Base-by-base conservation (phyloP, 352 stramenopile genomes). In the Aphanomyces stellatus region DNA sequence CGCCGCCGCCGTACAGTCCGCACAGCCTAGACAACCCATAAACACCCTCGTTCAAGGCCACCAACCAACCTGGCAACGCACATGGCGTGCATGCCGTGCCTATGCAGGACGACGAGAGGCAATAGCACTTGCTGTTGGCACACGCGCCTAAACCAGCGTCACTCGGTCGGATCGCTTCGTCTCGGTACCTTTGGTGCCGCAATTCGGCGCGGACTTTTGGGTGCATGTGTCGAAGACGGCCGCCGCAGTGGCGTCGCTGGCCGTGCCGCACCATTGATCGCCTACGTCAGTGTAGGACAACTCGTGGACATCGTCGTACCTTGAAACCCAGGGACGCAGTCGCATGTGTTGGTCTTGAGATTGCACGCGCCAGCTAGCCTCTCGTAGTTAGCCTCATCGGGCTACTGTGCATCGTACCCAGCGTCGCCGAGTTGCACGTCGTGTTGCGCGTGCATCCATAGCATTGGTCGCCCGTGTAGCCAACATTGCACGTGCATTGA, bases 301-400 rank as follows among this genome's bases (percentile, higher is more conserved):
- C 11, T 4, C 31, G 27, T 31, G 4, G 13, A 59, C 53, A 15
- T 11, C n/a, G 19, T 24, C 55, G 22, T 51, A 51, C 55, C 55
- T 24, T 46, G 33, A 51, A 53, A 64, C 2, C 55, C 55, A 24
- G 15, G 35, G 55, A 37, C 31, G 35, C 55, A 64, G 33, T 48
- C 35, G 55, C 55, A 64, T 34, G 34, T 64, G 34, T 64, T 64
- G 55, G 55, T 64, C 22, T 51, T 33, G 31, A 64, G 37, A 51
- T 64, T 64, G 55, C 55, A 64, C 35, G 19, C 51, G 35, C 55
- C 55, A 49, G 33, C 55, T 64, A 51, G 3, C 5, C 27, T 5
- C 4, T 11, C 24, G 28, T 1, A 24, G 22, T 24, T 17, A 40
- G 15, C 10, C 27, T 35, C 7, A 13, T 4, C 3, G 13, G 17